Conservation (phyloP, 306 rosid genomes). For the Vicia villosa region DNA sequence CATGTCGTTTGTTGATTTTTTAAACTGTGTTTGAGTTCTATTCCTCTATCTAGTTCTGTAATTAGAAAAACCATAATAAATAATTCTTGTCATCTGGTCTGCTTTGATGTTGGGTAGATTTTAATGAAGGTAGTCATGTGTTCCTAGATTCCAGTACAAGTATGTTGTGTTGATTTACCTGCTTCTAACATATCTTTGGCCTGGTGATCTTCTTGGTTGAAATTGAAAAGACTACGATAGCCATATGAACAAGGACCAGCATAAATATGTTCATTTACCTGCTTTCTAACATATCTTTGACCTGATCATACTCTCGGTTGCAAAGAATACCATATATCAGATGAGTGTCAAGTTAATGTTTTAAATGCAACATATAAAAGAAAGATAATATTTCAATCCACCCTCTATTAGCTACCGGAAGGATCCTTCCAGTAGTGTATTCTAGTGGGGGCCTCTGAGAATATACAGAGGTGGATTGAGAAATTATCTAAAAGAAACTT, state of each 20-base stretch:
- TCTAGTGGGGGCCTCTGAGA: too few species aligned
- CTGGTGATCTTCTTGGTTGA: constrained; percentile 34
- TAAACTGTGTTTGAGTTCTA: constrained; percentile 47
- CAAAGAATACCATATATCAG: constrained; percentile 28
- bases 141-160: constrained; percentile 27
- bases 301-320: constrained; percentile 32
- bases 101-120: constrained; percentile 24
- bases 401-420: too few species aligned
- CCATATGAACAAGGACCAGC: constrained; percentile 34
- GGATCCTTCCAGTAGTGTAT: too few species aligned
- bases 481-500: background rate
- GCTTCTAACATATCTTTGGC: constrained; percentile 25
- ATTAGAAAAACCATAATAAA: constrained; percentile 35
- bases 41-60: constrained; percentile 43
- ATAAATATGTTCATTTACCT: constrained; percentile 19
- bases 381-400: too few species aligned
- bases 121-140: constrained; percentile 33
- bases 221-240: constrained; percentile 35
- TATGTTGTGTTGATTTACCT: constrained; percentile 21
- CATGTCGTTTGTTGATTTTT: constrained; percentile 34
- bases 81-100: constrained; percentile 44
- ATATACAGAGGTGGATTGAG: too few species aligned
- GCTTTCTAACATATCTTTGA: constrained; percentile 18
- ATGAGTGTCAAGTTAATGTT: constrained; percentile 29
- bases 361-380: background rate